Base-by-base conservation (phyloP, 2,329 filamentous ascomycete species). In the Exophiala oligosperma region DNA sequence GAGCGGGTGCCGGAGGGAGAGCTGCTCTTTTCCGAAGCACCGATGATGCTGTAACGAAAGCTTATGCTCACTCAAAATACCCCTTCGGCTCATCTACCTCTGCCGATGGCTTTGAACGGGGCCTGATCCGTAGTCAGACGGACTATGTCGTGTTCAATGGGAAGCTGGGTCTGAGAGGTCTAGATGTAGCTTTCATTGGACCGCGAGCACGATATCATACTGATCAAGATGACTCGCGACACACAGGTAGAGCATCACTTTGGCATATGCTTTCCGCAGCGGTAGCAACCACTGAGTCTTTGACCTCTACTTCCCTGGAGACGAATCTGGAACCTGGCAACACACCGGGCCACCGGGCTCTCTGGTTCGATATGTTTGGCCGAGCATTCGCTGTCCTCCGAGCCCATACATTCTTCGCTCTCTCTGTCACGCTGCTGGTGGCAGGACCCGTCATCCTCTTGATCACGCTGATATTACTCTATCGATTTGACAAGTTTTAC, bases 261-360 rank as follows among this genome's bases (percentile, higher is more conserved):
- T 97, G 92, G 92, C 92, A 97, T 72, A 97, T 99, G 94, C 80
- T 99, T 38, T 95, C 91, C 38, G 87, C 87, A 12, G 86, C 92
- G 4, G 76, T 97, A 24, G 84, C 86, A 5, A 94, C 92, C 0
- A 85, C 90, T 23, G 81, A 87, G 67, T 80, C 80, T 1, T 79
- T 97, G 44, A 87, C 91, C 0, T 83, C 84, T 12, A 84, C 91
- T 65, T 85, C 82, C 9, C 35, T 63, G 40, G 56, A 17, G 38
- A 63, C 63, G 21, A 61, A 63, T 37, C 38, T 57, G 11, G 51
- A 60, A 2, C 57, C 55, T 9, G 56, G 43, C 8, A 28, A 62
- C 24, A 56, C 56, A 8, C 64, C 60, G 17, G 61, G 61, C 2
- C 0, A 86, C 84, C 57, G 77, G 82, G 47, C 80, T 78, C 91